These are phyloP conservation scores for Rhizopus stolonifer DNA, from an alignment of 371 early-diverging fungal species.

Conservation along the genomic window DNA sequence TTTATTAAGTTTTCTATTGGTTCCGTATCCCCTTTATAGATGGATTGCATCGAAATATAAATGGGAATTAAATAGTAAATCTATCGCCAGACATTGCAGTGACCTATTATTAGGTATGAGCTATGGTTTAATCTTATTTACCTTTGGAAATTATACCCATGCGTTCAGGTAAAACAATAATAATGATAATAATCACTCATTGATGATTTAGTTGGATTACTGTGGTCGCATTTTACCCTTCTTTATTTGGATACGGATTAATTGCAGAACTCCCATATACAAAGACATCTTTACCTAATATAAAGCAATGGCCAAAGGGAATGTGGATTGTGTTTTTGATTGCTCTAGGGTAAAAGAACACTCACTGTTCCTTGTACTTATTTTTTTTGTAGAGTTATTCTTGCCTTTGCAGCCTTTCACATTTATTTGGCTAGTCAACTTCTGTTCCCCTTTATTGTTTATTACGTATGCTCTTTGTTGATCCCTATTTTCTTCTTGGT, in stretches of 20 bases:
- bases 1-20: conserved; percentile 52
- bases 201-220: conserved; percentile 63
- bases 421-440: conserved; percentile 51
- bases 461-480: conserved; percentile 57
- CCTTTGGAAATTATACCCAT: conserved; percentile 79
- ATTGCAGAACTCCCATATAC: conserved; percentile 75
- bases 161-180: conserved; percentile 65
- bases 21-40: conserved; percentile 59
- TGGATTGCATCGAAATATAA: conserved; percentile 55
- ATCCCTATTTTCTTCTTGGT: conserved; percentile 54
- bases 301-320: conserved; percentile 67
- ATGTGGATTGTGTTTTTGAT: conserved; percentile 68
- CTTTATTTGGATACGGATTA: conserved; percentile 64
- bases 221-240: conserved; percentile 69
- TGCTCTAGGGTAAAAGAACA: conserved; percentile 44
- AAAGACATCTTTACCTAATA: conserved; percentile 68
- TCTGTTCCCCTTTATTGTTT: conserved; percentile 45
- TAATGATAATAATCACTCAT: too few relatives aligned
- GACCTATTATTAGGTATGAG: conserved; percentile 57
- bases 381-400: conserved; percentile 34
- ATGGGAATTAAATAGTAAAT: conserved; percentile 68
- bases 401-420: conserved; percentile 61
- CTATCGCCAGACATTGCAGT: conserved; percentile 64
- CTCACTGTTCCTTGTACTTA: not conserved
- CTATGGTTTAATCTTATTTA: conserved; percentile 71